A percentile compares a stretch with the other conserved stretches of the same genome.
Evolutionary conservation across 805 yeast genomes (phyloP).

Genomic region (Saccharomycopsis fermentans): DNA sequence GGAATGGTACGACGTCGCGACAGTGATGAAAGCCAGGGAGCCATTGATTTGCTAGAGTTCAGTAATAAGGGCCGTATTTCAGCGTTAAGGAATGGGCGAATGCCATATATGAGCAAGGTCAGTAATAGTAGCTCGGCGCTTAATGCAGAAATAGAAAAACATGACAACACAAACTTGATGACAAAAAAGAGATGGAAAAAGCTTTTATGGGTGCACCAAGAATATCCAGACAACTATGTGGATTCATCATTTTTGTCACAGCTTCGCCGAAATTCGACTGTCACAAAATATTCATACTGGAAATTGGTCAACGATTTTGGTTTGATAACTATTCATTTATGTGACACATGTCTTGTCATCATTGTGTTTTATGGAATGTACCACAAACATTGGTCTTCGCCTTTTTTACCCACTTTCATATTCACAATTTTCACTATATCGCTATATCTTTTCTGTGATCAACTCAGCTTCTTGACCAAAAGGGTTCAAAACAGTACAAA

Average conservation of each 20-base stretch:
- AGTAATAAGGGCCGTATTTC: not conserved
- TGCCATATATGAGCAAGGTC: not conserved
- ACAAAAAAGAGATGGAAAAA: conserved; percentile 62
- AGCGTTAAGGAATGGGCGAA: not conserved
- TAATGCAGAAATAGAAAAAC: not conserved
- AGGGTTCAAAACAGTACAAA: not conserved
- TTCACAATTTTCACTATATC: conserved; percentile 28
- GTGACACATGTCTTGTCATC: conserved; percentile 52
- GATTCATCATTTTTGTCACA: conserved; percentile 75
- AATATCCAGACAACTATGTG: conserved; percentile 87
- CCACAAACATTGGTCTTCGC: conserved; percentile 36
- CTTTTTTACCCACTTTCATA: conserved; percentile 32
- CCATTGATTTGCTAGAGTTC: not conserved
- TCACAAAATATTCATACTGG: conserved; percentile 52
- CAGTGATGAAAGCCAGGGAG: not conserved
- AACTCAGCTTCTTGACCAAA: not conserved
- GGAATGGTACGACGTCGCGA: conserved; percentile 1
- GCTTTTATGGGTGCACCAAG: conserved; percentile 73
- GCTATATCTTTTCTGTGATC: conserved; percentile 27
- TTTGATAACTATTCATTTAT: conserved; percentile 54
- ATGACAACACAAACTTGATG: conserved; percentile 20
- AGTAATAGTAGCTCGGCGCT: not conserved
- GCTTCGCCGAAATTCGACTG: conserved; percentile 66
- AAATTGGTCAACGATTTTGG: conserved; percentile 64
- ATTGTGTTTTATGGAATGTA: conserved; percentile 60